Conservation (phyloP, 768 basidiomycete genomes). For the Coprinopsis cinerea region DNA sequence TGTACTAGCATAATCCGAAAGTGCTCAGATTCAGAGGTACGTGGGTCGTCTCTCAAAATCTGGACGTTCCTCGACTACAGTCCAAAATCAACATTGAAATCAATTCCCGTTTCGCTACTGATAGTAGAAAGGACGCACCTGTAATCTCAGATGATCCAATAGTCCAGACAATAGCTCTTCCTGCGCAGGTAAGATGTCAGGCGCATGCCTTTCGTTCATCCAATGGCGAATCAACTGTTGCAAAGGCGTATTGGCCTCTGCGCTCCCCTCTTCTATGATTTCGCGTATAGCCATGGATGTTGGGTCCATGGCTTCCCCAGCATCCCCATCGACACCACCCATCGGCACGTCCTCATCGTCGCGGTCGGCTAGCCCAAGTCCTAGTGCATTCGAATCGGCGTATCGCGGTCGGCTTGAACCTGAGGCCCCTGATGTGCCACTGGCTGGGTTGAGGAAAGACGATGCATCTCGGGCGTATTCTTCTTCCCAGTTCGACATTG, state of each 20-base stretch:
- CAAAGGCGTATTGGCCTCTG: conserved; percentile 48
- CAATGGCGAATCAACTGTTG: conserved; percentile 73
- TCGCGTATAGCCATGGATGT: conserved; percentile 5
- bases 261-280: conserved; percentile 14
- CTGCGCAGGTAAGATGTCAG: conserved; percentile 71
- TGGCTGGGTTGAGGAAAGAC: too few relatives aligned
- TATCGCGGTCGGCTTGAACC: too few relatives aligned
- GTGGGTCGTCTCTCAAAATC: conserved; percentile 70
- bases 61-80: conserved; percentile 72
- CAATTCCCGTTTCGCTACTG: neutral
- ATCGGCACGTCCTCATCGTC: neutral
- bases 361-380: too few relatives aligned
- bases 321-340: conserved; percentile 26
- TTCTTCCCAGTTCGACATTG: too few relatives aligned
- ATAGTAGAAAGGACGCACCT: conserved; percentile 46
- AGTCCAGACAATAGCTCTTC: conserved; percentile 59
- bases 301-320: conserved; percentile 21
- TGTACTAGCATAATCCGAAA: conserved; percentile 90
- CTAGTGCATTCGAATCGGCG: too few relatives aligned
- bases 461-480: too few relatives aligned
- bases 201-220: conserved; percentile 81
- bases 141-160: conserved; percentile 74
- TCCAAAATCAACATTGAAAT: neutral
- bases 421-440: too few relatives aligned
- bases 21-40: conserved; percentile 88